A percentile compares a stretch with the other conserved stretches of the same genome.
Evolutionary conservation across 805 yeast genomes (phyloP).

Genomic region (Lipomyces starkeyi): DNA sequence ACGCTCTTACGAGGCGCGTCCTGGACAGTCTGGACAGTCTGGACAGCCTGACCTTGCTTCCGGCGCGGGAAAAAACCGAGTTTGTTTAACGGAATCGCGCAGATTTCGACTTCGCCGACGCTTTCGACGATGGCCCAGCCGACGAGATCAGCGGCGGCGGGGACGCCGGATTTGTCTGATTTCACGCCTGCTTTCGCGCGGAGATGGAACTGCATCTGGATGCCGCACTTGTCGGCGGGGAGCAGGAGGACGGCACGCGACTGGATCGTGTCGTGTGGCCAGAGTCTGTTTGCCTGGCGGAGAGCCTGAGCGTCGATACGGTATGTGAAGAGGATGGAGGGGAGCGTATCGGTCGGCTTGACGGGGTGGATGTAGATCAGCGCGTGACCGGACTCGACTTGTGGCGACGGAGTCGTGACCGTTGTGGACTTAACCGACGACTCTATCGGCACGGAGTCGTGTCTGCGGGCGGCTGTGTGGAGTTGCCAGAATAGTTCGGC

Average conservation of each 20-base stretch:
- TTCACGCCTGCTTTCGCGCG: conserved; percentile 16
- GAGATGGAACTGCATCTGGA: conserved; percentile 25
- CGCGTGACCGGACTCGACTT: conserved; percentile 13
- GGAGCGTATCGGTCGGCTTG: conserved; percentile 36
- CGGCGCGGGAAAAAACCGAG: conserved; percentile 29
- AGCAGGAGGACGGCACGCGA: conserved; percentile 33
- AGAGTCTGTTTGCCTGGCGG: conserved; percentile 37
- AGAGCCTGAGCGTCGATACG: conserved; percentile 31
- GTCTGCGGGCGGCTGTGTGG: conserved; percentile 11
- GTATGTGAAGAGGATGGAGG: conserved; percentile 35
- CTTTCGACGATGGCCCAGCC: conserved; percentile 31
- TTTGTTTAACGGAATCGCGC: conserved; percentile 21
- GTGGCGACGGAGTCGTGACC: not conserved
- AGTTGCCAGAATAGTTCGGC: conserved; percentile 35
- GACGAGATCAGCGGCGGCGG: conserved; percentile 10
- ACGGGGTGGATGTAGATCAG: conserved; percentile 39
- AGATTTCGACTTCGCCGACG: conserved; percentile 30
- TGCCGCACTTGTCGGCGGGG: conserved; percentile 36
- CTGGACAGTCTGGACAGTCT: not conserved
- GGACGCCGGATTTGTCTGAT: conserved; percentile 19
- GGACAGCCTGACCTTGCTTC: not conserved
- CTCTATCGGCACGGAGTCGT: conserved; percentile 1
- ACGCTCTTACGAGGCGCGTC: conserved; percentile 17
- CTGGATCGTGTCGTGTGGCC: conserved; percentile 40
- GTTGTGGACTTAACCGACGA: conserved; percentile 7